phyloP scores from a whole-genome alignment of 2,329 filamentous ascomycete species.

The Zalaria sp. region DNA sequence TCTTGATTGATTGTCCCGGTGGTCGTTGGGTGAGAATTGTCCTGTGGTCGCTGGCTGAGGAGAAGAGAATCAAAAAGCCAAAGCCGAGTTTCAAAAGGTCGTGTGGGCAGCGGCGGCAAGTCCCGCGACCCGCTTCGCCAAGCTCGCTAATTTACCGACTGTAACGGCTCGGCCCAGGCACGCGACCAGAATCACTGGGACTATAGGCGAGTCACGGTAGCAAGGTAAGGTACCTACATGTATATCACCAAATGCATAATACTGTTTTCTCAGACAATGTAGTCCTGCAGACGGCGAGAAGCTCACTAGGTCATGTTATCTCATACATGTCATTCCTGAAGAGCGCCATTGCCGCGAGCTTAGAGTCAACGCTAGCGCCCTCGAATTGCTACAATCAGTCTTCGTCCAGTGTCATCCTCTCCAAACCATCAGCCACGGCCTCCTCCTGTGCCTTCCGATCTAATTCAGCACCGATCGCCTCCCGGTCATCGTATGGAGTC shows the following conservation, averaged over 20 bases:
- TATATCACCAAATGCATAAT: no score
- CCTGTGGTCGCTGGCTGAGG: neutral
- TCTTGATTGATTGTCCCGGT: slow-evolving; percentile 17
- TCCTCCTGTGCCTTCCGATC: neutral
- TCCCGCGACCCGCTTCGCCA: neutral
- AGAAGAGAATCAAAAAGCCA: neutral
- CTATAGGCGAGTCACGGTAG: neutral
- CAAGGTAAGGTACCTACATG: no score
- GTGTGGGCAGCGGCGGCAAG: neutral
- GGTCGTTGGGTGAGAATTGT: slow-evolving; percentile 4
- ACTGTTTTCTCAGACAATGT: no score
- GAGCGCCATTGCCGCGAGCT: no score
- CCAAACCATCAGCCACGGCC: no score
- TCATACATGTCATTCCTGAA: no score
- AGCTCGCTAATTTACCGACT: neutral
- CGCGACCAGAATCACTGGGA: neutral
- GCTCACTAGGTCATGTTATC: no score
- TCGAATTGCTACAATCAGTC: no score
- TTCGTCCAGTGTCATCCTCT: no score
- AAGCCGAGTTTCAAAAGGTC: neutral
- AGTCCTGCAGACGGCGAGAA: no score
- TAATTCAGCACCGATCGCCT: neutral
- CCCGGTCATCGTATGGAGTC: neutral
- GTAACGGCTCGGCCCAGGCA: neutral
- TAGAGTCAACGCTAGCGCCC: no score